Percentiles rank a stretch among this genome's conserved stretches.
Conservation (phyloP, 2,329 filamentous ascomycete species). For the Fusarium hostae region DNA sequence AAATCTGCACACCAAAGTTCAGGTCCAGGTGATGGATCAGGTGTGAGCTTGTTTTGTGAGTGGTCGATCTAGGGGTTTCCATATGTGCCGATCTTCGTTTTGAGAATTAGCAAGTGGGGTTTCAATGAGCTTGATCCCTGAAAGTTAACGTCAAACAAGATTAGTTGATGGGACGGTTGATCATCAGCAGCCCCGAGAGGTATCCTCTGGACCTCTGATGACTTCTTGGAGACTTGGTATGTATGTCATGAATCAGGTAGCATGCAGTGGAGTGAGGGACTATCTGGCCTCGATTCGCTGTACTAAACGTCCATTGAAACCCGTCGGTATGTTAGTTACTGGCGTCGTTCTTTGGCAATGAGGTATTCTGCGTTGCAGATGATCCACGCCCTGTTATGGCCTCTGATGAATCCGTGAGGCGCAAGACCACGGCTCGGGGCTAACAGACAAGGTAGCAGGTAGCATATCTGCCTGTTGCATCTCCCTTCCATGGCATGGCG, state of each 20-base stretch:
- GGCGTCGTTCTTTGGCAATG: background rate
- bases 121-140: background rate
- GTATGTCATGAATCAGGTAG: background rate
- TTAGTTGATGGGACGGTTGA: slow-evolving; percentile 4
- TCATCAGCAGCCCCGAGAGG: background rate
- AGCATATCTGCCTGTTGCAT: background rate
- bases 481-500: background rate
- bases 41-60: background rate
- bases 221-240: background rate
- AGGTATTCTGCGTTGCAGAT: background rate
- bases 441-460: background rate
- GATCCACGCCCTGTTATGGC: background rate
- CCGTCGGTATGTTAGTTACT: background rate
- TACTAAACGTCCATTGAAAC: background rate
- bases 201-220: background rate
- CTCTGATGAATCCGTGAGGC: background rate
- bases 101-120: background rate
- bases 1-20: background rate
- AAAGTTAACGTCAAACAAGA: background rate
- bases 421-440: background rate
- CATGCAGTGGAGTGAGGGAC: background rate
- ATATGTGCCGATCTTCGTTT: background rate
- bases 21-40: background rate
- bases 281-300: background rate
- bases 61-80: background rate